Conservation (phyloP, 305 asterid species). For the Fraxinus paxiana region DNA sequence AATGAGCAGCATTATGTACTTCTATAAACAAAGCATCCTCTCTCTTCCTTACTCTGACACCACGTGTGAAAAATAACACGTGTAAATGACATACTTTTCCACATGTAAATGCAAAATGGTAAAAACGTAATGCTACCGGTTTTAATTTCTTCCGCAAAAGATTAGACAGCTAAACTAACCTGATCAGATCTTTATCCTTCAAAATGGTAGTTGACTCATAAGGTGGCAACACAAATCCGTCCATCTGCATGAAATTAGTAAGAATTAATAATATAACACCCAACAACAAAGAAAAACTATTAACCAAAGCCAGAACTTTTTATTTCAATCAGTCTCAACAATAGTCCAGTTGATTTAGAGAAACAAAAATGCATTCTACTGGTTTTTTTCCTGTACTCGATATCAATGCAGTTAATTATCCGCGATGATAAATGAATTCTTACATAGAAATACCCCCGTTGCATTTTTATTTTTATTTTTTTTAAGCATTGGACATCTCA, state of each 20-base stretch:
- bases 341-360: neutral
- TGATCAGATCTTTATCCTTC: constrained; percentile 62
- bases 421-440: neutral
- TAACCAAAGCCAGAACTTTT: neutral
- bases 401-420: neutral
- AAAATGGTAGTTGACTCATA: constrained; percentile 67
- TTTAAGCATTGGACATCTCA: neutral
- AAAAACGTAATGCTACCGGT: neutral
- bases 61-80: constrained; percentile 16
- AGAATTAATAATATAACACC: neutral
- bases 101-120: constrained; percentile 8
- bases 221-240: constrained; percentile 69
- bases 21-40: constrained; percentile 34
- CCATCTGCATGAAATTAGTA: constrained; percentile 49
- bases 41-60: constrained; percentile 65
- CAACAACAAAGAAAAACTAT: neutral
- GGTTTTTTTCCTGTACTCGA: neutral
- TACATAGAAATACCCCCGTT: neutral
- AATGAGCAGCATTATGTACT: constrained; percentile 36
- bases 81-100: constrained; percentile 13
- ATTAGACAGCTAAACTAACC: constrained; percentile 42
- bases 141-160: neutral
- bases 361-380: constrained; percentile 2
- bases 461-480: neutral
- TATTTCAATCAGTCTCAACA: neutral